A percentile compares a stretch with the other conserved stretches of the same genome.
Conservation (phyloP, 192 early-diverging fungal species). For the Chytriomyces sp. region DNA sequence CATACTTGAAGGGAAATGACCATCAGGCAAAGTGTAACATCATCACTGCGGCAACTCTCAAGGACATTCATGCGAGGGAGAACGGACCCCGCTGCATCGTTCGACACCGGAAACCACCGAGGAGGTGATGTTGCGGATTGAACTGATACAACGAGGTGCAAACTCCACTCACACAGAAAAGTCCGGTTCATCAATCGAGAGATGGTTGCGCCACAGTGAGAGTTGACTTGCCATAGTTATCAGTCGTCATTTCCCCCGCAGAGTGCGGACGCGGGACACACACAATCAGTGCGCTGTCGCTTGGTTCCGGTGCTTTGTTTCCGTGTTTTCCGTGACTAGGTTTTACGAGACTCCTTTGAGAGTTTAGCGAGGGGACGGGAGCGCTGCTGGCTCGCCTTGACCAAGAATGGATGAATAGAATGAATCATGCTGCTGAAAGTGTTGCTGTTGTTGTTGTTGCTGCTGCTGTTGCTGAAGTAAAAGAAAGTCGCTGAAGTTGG, state of each 20-base stretch:
- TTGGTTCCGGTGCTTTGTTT: too few species aligned
- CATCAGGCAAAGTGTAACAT: too few species aligned
- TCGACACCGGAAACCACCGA: background rate
- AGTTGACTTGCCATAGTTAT: background rate
- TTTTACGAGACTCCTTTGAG: background rate
- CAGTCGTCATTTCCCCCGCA: background rate
- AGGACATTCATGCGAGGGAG: background rate
- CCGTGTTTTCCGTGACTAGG: background rate
- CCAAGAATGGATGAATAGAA: slow-evolving; percentile 29
- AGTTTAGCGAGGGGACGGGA: slow-evolving; percentile 12
- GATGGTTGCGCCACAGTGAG: background rate
- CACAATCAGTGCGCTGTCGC: too few species aligned
- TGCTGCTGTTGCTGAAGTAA: background rate
- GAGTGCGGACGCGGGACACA: slow-evolving; percentile 1
- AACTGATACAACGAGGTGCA: background rate
- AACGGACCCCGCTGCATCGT: background rate
- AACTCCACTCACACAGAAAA: background rate
- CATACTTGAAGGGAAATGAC: too few species aligned
- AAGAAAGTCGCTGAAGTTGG: background rate
- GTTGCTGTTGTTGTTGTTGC: background rate
- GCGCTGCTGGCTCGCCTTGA: slow-evolving; percentile 41
- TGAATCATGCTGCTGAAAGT: background rate
- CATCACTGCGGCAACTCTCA: background rate
- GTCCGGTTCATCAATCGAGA: background rate
- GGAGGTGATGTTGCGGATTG: background rate